Evolutionary conservation across 768 basidiomycete species (phyloP).

Genomic region (Asterophora lycoperdoides): DNA sequence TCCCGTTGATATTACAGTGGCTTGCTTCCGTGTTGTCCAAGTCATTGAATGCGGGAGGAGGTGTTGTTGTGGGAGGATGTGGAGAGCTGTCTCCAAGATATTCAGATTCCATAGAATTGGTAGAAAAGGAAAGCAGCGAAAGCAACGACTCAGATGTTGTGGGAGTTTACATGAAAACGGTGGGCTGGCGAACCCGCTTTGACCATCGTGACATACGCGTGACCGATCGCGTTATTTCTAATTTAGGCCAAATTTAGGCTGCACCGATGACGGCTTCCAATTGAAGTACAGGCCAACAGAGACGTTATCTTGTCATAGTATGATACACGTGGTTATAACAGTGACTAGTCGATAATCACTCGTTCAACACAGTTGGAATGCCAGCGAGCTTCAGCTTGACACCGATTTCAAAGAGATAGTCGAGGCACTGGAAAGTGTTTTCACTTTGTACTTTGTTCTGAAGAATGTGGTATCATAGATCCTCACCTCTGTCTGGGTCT

Average conservation of each 20-base stretch:
- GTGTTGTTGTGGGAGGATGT: slow-evolving; percentile 9
- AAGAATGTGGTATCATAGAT: neutral
- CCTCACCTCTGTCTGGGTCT: slow-evolving; percentile 76
- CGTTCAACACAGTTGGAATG: slow-evolving; percentile 42
- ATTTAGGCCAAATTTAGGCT: too few species aligned
- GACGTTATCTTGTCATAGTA: too few species aligned
- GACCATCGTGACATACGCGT: slow-evolving; percentile 12
- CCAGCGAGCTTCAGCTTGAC: slow-evolving; percentile 76
- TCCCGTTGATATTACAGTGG: too few species aligned
- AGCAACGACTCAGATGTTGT: too few species aligned
- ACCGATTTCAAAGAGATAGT: slow-evolving; percentile 86
- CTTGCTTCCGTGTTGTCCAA: neutral
- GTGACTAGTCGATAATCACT: neutral
- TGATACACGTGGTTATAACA: neutral
- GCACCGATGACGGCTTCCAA: too few species aligned
- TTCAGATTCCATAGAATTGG: neutral
- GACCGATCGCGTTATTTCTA: slow-evolving; percentile 20
- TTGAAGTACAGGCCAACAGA: neutral
- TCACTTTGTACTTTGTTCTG: slow-evolving; percentile 2
- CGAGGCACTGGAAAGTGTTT: slow-evolving; percentile 60
- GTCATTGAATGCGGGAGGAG: slow-evolving; percentile 8
- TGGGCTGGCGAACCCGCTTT: too few species aligned
- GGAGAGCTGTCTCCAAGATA: neutral
- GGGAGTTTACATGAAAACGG: neutral
- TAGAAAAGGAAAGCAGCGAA: neutral